Base-by-base conservation (phyloP, 257 asterid species). In the Anisodus tanguticus region DNA sequence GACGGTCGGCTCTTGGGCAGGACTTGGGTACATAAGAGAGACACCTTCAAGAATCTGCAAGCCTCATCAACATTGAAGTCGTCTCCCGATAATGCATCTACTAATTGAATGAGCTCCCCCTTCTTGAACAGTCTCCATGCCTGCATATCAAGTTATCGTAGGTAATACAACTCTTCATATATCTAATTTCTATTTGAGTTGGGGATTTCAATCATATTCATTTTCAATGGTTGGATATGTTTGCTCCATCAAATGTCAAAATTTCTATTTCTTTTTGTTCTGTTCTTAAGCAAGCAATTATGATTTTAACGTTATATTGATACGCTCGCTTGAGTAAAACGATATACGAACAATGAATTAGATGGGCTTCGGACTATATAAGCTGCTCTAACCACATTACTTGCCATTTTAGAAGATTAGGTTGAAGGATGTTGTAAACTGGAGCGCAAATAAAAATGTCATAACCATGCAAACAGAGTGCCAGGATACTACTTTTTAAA, bases 1-100 rank as follows among this genome's bases (percentile, higher is more conserved):
- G 90, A 59, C 19, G 98, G 98, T 11, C 98, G 93, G 70, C 26
- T 68, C 82, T 88, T 91, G 9, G 96, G 97, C 82, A 83, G 19
- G 45, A 88, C 91, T 88, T 93, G 98, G 85, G 96, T 90, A 91
- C 98, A 93, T 17, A 93, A 6, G 80, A 95, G 93, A 16, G 92
- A 93, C 7, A 92, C 84, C 85, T 91, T 92, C 77, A 92, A 88
- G 81, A 87, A 93, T 79, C 83, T 90, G 91, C 91, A 89, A 62
- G 91, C 94, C 85, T 93, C 97, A 1, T 86, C 91, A 19, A 26
- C 39, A 59, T 86, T n/a, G 19, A 89, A 63, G 82, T 86, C 88
- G 15, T 68, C 88, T 63, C 81, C 90, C 12, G 93, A 63, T 17
- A 88, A 80, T 16, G 66, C 66, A 84, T 95, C 98, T 41, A 92